These are phyloP conservation scores for Akanthomyces uredinophilus DNA, from an alignment of 2,329 filamentous ascomycete genomes.

Conservation along the genomic window DNA sequence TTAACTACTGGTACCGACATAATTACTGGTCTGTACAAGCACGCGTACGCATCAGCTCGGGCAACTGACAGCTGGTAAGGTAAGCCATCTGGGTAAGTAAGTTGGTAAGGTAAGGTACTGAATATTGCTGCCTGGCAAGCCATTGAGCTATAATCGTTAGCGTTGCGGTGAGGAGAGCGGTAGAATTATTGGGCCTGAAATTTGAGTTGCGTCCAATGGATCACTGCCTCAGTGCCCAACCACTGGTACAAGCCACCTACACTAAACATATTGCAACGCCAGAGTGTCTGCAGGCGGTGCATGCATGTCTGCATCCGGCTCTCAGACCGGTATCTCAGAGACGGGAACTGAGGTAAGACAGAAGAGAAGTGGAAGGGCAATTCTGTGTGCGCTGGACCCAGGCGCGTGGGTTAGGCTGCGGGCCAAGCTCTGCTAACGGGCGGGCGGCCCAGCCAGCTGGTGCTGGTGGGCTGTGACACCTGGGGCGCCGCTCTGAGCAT, in stretches of 20 bases:
- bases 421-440: neutral
- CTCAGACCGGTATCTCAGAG: neutral
- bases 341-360: neutral
- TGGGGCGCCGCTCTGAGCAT: neutral
- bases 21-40: neutral
- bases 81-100: neutral
- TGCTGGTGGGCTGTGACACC: neutral
- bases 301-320: neutral
- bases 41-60: neutral
- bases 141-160: neutral
- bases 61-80: too few species aligned
- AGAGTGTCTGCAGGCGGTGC: neutral
- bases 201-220: neutral
- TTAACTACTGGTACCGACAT: too few species aligned
- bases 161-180: constrained; percentile 1
- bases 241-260: neutral
- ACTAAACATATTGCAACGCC: neutral
- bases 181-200: neutral
- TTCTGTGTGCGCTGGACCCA: neutral
- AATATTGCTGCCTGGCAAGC: neutral
- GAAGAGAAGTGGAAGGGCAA: neutral
- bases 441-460: constrained; percentile 6
- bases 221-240: neutral
- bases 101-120: neutral
- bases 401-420: neutral